Evolutionary conservation across 345 rosid species (phyloP), one percentile per base, ranked within the genome.

Genomic region (Orychophragmus violaceus): DNA sequence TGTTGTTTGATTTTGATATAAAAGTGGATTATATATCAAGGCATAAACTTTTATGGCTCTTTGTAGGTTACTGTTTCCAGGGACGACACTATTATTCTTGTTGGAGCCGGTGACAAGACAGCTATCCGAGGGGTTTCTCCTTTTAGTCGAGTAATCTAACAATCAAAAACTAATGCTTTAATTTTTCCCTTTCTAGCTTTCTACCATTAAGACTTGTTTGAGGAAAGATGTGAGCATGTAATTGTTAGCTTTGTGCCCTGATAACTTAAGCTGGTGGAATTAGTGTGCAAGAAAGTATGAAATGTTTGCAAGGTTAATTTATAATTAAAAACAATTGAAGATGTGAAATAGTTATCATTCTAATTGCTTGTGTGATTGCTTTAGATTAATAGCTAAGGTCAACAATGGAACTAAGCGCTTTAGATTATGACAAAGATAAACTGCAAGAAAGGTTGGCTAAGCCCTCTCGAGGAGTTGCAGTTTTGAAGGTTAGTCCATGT

Each of bases 391-490:
- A 49, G 54, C 23, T 49, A 2, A 12, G 54, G 17, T 49, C 54
- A 23, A 17, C 30, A 6, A 6, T 23, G 1, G 95, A 90, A 62
- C 14, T 48, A 27, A 87, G 92, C 81, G 83, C 93, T 42, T 92
- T 97, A 52, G 98, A 88, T 27, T 93, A 88, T 64, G 97, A 93
- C 77, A 93, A 80, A 61, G 98, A 93, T 74, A 93, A 93, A 59
- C 59, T 93, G 71, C 97, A 93, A 78, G 98, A 93, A 67, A 81
- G 97, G 68, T 71, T 93, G 55, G 98, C 96, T 1, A 93, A 93
- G 75, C 89, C 90, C 24, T 94, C 99, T 54, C 96, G 99, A 29
- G 99, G 99, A 56, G 91, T 94, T 62, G 99, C 97, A 16, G 99
- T 89, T 5, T 66, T 90, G 72, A 90, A 90, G 95, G 97, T 50